Percentiles rank a stretch among this genome's conserved stretches.
Conservation (phyloP, 306 rosid genomes). For the Styphnolobium japonicum region DNA sequence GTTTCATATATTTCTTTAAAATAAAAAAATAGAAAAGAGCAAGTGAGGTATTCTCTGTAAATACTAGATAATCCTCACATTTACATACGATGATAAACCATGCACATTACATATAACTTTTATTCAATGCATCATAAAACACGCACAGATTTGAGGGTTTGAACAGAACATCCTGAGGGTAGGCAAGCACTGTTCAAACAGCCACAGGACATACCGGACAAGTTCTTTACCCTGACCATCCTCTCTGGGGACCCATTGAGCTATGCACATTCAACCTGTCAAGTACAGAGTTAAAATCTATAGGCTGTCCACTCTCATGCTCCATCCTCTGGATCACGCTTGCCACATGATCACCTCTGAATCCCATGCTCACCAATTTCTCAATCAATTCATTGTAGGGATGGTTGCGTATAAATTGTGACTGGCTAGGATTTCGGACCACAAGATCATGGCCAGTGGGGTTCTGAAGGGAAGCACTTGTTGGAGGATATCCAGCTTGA, state of each 20-base stretch:
- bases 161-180: background rate
- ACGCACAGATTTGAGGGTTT: conserved; percentile 54
- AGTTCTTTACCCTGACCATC: conserved; percentile 63
- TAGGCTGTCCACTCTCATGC: conserved; percentile 81
- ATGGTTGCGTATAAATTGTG: conserved; percentile 65
- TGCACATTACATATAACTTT: conserved; percentile 43
- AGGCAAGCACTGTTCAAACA: background rate
- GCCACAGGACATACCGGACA: background rate
- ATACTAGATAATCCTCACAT: conserved; percentile 31
- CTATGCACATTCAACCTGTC: conserved; percentile 78
- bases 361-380: conserved; percentile 84
- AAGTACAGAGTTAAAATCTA: conserved; percentile 84
- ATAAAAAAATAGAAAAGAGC: background rate
- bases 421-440: conserved; percentile 57
- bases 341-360: conserved; percentile 71
- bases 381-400: conserved; percentile 83
- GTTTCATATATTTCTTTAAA: background rate
- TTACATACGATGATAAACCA: conserved; percentile 42
- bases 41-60: conserved; percentile 22
- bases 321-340: conserved; percentile 95
- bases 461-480: conserved; percentile 66
- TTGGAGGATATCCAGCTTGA: conserved; percentile 73
- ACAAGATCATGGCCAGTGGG: conserved; percentile 46
- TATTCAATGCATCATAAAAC: conserved; percentile 95
- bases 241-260: conserved; percentile 74